Conservation (phyloP, 2,329 filamentous ascomycete genomes). For the Arachnopeziza araneosa region DNA sequence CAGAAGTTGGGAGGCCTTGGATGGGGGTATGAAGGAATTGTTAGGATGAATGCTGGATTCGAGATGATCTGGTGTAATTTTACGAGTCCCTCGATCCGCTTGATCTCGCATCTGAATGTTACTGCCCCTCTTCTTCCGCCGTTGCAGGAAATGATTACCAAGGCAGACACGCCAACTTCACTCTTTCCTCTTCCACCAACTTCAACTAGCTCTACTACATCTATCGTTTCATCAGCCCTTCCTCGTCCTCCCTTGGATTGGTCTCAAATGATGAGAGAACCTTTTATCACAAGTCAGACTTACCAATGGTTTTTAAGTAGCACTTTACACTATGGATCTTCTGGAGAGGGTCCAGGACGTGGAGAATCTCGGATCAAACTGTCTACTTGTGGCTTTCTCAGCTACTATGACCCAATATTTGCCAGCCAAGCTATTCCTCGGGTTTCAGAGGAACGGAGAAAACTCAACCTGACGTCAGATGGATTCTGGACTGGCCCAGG, state of each 20-base stretch:
- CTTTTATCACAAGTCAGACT: constrained; percentile 35
- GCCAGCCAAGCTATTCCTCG: constrained; percentile 29
- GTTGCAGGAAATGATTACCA: constrained; percentile 1
- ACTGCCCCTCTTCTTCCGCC: constrained; percentile 37
- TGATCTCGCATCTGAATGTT: constrained; percentile 41
- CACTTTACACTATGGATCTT: constrained; percentile 38
- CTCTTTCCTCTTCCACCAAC: constrained; percentile 34
- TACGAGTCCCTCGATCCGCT: constrained; percentile 36
- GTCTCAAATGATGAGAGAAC: constrained; percentile 28
- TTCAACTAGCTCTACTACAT: constrained; percentile 34
- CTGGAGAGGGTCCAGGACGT: constrained; percentile 32
- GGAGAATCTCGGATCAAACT: constrained; percentile 39
- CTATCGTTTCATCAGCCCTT: constrained; percentile 31
- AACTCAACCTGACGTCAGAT: constrained; percentile 38
- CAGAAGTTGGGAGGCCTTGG: constrained; percentile 38
- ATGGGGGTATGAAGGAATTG: constrained; percentile 45
- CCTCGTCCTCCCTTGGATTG: constrained; percentile 28
- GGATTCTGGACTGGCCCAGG: constrained; percentile 35
- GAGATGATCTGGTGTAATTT: constrained; percentile 50
- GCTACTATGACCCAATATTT: constrained; percentile 39
- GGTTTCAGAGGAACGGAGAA: constrained; percentile 29
- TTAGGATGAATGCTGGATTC: constrained; percentile 47
- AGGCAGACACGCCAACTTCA: constrained; percentile 19
- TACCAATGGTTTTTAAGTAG: constrained; percentile 43
- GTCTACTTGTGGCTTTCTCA: constrained; percentile 39